Base-by-base conservation (phyloP, 768 basidiomycete genomes). In the Lepiota venenata region DNA sequence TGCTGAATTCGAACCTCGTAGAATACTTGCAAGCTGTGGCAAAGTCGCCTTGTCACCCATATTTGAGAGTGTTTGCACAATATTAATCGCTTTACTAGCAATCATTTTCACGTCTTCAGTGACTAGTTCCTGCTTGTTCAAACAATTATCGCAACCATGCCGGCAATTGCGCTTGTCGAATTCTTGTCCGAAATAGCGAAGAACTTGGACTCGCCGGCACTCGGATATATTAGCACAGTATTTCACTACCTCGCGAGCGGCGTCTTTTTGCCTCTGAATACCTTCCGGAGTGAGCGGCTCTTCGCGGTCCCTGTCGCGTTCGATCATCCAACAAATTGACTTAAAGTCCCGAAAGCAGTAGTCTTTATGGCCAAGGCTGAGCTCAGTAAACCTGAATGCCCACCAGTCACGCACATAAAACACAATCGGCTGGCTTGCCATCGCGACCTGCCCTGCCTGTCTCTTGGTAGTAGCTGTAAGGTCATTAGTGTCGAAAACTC, bases 401-500 rank as follows among this genome's bases (percentile, higher is more conserved):
- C 9, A 12, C 12, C 11, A 37, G 41, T n/a, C 4, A 71, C 86
- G 63, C 66, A 96, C 93, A 93, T 10, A 98, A 80, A 11, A 97
- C 69, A 69, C 97, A 99, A 47, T 88, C 84, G 0, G 97, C 87
- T 1, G 82, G 79, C 60, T 79, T 67, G 4, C 92, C 93, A 64
- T 99, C 97, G 55, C 97, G 82, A 4, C 97, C 97, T 15, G 95
- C 97, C 53, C 97, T 84, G 5, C 97, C 97, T 0, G 96, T 98
- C 72, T 99, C 97, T 72, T 98, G 93, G 63, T 93, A 94, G 63
- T 91, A 91, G 1, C 89, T 91, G 27, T 9, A 46, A 53, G 44
- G 53, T 36, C 40, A 62, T 54, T 49, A 56, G 36, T 52, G 40
- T 45, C 16, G 43, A 52, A 8, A 18, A 47, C n/a, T 14, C 5